Conservation (phyloP, 257 asterid genomes). For the Mentha longifolia region DNA sequence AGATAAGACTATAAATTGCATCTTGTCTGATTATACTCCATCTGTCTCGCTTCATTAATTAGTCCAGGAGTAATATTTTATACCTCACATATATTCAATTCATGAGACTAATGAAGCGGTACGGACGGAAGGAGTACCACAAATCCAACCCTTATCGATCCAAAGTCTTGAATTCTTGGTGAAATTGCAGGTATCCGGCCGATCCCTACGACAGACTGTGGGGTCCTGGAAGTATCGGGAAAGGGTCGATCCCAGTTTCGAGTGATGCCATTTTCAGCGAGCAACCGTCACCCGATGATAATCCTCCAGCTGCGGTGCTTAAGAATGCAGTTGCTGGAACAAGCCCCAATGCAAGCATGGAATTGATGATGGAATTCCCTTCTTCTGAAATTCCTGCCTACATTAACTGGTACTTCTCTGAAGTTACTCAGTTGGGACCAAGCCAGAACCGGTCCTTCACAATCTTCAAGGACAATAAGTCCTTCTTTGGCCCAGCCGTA, state of each 20-base stretch:
- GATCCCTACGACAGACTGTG: slow-evolving; percentile 67
- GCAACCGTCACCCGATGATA: slow-evolving; percentile 25
- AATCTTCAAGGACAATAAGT: slow-evolving; percentile 27
- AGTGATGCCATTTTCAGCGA: too few species aligned
- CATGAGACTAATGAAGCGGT: too few species aligned
- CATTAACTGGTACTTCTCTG: slow-evolving; percentile 56
- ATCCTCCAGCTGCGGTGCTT: slow-evolving; percentile 53
- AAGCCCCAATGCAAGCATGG: slow-evolving; percentile 19
- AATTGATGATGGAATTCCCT: slow-evolving; percentile 37
- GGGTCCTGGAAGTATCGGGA: slow-evolving; percentile 32
- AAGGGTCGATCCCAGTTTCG: slow-evolving; percentile 26
- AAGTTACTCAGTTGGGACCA: slow-evolving; percentile 38
- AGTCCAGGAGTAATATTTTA: too few species aligned
- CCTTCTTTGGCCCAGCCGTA: slow-evolving; percentile 31
- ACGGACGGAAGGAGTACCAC: too few species aligned
- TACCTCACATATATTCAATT: too few species aligned
- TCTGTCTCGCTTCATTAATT: too few species aligned
- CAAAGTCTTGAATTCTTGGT: slow-evolving; percentile 52
- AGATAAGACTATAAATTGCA: not conserved
- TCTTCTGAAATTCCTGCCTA: slow-evolving; percentile 29
- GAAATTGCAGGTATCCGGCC: slow-evolving; percentile 27
- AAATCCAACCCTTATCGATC: slow-evolving; percentile 30
- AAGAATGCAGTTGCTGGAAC: slow-evolving; percentile 43
- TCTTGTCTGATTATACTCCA: not conserved
- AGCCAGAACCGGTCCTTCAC: slow-evolving; percentile 50